A percentile compares a stretch with the other conserved stretches of the same genome.
These are phyloP conservation scores for Saccharomyces hybrid DNA, from an alignment of 1,139 yeast genomes.

Conservation along the genomic window DNA sequence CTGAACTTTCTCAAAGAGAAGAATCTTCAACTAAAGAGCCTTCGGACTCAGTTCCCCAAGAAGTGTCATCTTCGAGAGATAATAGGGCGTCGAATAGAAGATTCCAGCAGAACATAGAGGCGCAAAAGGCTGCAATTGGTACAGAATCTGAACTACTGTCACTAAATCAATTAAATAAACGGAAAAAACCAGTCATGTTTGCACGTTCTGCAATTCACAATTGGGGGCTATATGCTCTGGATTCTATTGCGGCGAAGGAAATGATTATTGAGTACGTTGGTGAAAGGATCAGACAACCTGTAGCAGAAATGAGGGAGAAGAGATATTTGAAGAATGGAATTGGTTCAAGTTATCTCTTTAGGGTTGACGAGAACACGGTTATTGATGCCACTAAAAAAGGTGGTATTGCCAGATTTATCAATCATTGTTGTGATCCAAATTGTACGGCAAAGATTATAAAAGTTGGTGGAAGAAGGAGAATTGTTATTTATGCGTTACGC, in stretches of 20 bases:
- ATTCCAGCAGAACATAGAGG: conserved; percentile 83
- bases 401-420: conserved; percentile 91
- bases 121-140: conserved; percentile 69
- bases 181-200: conserved; percentile 90
- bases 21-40: conserved; percentile 18
- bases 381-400: conserved; percentile 97
- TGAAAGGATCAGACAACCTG: conserved; percentile 86
- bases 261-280: conserved; percentile 99
- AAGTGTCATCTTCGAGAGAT: conserved; percentile 64
- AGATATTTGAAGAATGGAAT: conserved; percentile 84
- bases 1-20: conserved; percentile 25
- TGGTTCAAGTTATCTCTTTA: conserved; percentile 85
- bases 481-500: conserved; percentile 86
- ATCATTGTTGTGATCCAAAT: conserved; percentile 95
- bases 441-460: conserved; percentile 95
- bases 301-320: conserved; percentile 87
- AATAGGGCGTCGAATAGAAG: conserved; percentile 85
- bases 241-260: conserved; percentile 87
- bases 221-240: conserved; percentile 95
- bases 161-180: conserved; percentile 68
- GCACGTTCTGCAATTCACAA: conserved; percentile 95
- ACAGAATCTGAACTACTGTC: conserved; percentile 75
- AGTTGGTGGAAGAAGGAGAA: conserved; percentile 88
- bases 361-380: conserved; percentile 90
- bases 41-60: conserved; percentile 15